phyloP scores from a whole-genome alignment of 257 asterid genomes.

The Scutellaria baicalensis region DNA sequence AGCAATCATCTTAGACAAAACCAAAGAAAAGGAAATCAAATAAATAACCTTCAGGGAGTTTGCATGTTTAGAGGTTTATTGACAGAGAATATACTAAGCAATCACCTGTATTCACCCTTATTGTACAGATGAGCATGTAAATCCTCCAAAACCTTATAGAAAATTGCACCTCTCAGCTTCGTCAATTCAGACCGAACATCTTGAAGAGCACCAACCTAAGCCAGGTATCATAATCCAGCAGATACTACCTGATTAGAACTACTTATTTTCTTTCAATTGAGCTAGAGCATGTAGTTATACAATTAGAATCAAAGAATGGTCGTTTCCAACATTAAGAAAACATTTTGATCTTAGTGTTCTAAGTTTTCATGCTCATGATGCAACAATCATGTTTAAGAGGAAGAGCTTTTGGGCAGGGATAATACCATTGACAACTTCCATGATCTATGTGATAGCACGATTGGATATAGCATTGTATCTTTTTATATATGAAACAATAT shows the following conservation, averaged over 20 bases:
- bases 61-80: constrained; percentile 15
- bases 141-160: constrained; percentile 94
- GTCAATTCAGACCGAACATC: constrained; percentile 96
- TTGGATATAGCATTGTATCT: too few species aligned
- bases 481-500: too few species aligned
- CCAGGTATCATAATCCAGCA: constrained; percentile 28
- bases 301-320: background rate
- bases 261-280: constrained; percentile 23
- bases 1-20: constrained; percentile 13
- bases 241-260: constrained; percentile 6
- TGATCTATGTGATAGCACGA: background rate
- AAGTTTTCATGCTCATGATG: background rate
- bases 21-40: background rate
- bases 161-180: constrained; percentile 85
- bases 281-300: constrained; percentile 8
- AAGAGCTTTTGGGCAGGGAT: background rate
- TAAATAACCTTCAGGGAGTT: background rate
- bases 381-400: background rate
- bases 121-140: constrained; percentile 94
- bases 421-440: constrained; percentile 1
- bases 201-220: constrained; percentile 98
- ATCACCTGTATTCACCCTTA: constrained; percentile 89
- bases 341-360: background rate
- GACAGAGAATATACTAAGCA: constrained; percentile 7
- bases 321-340: background rate